Percentiles rank a stretch among this genome's conserved stretches.
These are phyloP conservation scores for Platismatia glauca DNA, from an alignment of 495 filamentous ascomycete species.

Conservation along the genomic window DNA sequence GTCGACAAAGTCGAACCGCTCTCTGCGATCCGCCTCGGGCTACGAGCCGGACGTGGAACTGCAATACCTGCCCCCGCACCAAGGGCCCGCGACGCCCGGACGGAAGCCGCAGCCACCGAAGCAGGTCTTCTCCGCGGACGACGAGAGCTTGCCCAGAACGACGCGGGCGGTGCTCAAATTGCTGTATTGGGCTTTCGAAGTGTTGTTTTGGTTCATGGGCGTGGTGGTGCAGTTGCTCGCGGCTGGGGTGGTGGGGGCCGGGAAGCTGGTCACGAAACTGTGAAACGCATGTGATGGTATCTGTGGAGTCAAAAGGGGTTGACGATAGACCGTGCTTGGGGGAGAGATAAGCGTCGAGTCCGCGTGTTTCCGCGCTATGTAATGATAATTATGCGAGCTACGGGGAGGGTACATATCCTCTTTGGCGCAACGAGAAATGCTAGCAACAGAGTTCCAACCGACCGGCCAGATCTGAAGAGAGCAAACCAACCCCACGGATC, in stretches of 20 bases:
- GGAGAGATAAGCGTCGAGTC: too few species aligned
- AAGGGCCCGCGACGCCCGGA: background rate
- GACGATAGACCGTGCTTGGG: background rate
- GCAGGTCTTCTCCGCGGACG: constrained; percentile 19
- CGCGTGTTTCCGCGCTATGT: background rate
- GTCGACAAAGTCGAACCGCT: constrained; percentile 14
- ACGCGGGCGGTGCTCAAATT: constrained; percentile 22
- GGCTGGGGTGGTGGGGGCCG: constrained; percentile 18
- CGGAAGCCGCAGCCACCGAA: constrained; percentile 14
- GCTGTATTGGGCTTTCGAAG: constrained; percentile 24
- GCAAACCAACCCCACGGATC: background rate
- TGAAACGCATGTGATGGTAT: background rate
- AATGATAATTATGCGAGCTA: background rate
- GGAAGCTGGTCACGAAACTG: constrained; percentile 20
- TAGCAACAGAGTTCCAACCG: background rate
- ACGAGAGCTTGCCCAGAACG: constrained; percentile 18
- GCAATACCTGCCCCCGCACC: constrained; percentile 7
- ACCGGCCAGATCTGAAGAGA: background rate
- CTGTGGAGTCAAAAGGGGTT: background rate
- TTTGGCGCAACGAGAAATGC: background rate
- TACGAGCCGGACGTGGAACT: constrained; percentile 22
- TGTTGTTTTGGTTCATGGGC: constrained; percentile 23
- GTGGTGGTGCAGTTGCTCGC: constrained; percentile 24
- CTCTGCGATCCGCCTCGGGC: constrained; percentile 12
- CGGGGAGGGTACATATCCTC: too few species aligned